Percentiles rank a stretch among this genome's conserved stretches.
Evolutionary conservation across 1,284 basidiomycete genomes (phyloP).

Genomic region (Ganoderma sinense): DNA sequence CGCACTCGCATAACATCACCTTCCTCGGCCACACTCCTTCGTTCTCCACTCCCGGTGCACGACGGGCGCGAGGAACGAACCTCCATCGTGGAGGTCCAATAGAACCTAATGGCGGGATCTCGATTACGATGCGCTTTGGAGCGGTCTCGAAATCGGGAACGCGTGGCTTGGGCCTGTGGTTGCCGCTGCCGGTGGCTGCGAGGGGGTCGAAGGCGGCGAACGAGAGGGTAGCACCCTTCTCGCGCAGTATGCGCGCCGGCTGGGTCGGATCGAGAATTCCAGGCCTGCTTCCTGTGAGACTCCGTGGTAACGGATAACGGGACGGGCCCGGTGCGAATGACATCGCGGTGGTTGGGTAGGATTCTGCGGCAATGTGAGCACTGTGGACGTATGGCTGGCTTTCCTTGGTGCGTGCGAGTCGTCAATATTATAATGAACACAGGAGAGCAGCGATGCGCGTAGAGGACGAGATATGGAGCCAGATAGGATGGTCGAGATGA

Average conservation of each 20-base stretch:
- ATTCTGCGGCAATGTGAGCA: neutral
- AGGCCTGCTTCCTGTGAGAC: slow-evolving; percentile 46
- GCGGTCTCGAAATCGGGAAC: slow-evolving; percentile 51
- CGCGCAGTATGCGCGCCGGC: slow-evolving; percentile 60
- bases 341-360: slow-evolving; percentile 18
- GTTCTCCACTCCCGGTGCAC: slow-evolving; percentile 59
- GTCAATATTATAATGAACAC: neutral
- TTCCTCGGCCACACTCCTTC: slow-evolving; percentile 76
- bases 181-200: slow-evolving; percentile 54
- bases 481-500: slow-evolving; percentile 3
- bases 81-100: slow-evolving; percentile 60
- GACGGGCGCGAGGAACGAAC: slow-evolving; percentile 73
- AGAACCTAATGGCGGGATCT: slow-evolving; percentile 50
- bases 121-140: slow-evolving; percentile 75
- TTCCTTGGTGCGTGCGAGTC: neutral
- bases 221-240: slow-evolving; percentile 58
- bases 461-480: neutral
- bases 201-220: slow-evolving; percentile 77
- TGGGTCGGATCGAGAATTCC: slow-evolving; percentile 71
- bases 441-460: neutral
- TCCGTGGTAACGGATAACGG: slow-evolving; percentile 20
- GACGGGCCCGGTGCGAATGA: slow-evolving; percentile 27
- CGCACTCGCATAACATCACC: slow-evolving; percentile 74
- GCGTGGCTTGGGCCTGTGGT: slow-evolving; percentile 42
- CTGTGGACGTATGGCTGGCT: neutral